These are phyloP conservation scores for Wickerhamia fluorescens DNA, from an alignment of 805 yeast species.

Conservation along the genomic window DNA sequence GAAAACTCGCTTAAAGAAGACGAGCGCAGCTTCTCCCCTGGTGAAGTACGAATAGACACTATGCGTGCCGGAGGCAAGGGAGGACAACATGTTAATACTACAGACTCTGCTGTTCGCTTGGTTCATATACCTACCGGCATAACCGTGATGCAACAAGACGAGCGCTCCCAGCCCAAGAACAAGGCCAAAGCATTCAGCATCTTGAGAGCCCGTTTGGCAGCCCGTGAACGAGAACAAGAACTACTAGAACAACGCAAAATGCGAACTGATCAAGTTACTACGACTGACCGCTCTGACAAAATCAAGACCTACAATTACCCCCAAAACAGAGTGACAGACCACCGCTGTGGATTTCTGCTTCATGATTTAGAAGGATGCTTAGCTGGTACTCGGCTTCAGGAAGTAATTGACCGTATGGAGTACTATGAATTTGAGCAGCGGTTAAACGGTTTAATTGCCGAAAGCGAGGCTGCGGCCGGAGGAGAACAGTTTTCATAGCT, in stretches of 20 bases:
- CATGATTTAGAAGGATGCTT: conserved; percentile 55
- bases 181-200: conserved; percentile 87
- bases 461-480: too few species aligned
- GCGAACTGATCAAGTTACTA: conserved; percentile 76
- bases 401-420: conserved; percentile 30
- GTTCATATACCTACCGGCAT: conserved; percentile 91
- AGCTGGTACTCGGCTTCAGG: conserved; percentile 29
- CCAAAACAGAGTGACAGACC: conserved; percentile 91
- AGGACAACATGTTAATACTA: conserved; percentile 96
- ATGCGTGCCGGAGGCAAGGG: conserved; percentile 98
- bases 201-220: conserved; percentile 78
- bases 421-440: conserved; percentile 32
- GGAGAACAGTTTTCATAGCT: too few species aligned
- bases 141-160: conserved; percentile 87
- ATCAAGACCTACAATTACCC: conserved; percentile 90
- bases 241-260: conserved; percentile 58
- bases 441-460: conserved; percentile 15
- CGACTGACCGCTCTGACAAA: conserved; percentile 89
- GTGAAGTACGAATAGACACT: conserved; percentile 89
- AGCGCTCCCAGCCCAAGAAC: conserved; percentile 88
- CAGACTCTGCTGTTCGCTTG: conserved; percentile 92
- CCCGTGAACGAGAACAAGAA: conserved; percentile 59
- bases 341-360: conserved; percentile 75
- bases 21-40: conserved; percentile 72
- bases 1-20: conserved; percentile 40